A percentile compares a stretch with the other conserved stretches of the same genome.
These are phyloP conservation scores for Paecilomyces fulvus DNA, from an alignment of 2,329 filamentous ascomycete species.

Conservation along the genomic window DNA sequence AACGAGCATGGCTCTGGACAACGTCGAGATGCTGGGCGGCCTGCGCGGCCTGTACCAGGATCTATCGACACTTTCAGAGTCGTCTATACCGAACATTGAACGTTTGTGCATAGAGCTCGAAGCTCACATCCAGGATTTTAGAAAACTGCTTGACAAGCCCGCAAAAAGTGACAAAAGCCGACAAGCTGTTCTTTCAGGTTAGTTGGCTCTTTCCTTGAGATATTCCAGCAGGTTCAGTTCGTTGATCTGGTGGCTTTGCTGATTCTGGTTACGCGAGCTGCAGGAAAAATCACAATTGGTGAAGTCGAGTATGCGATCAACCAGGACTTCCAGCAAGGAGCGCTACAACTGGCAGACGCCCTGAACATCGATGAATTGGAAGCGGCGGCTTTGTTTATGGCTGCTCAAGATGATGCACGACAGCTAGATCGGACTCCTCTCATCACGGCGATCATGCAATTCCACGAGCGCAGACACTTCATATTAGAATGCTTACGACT, in stretches of 20 bases:
- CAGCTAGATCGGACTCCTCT: conserved; percentile 64
- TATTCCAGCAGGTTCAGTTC: neutral
- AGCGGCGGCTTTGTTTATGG: conserved; percentile 67
- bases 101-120: conserved; percentile 60
- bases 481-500: conserved; percentile 77
- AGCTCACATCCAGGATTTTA: conserved; percentile 57
- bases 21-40: conserved; percentile 62
- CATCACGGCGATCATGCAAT: conserved; percentile 74
- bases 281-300: conserved; percentile 67
- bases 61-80: conserved; percentile 66
- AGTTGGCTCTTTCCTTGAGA: conserved; percentile 9
- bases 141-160: conserved; percentile 65
- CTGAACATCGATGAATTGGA: conserved; percentile 84
- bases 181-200: conserved; percentile 60
- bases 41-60: conserved; percentile 81
- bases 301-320: conserved; percentile 73
- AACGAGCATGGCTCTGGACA: conserved; percentile 51
- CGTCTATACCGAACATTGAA: conserved; percentile 60
- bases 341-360: conserved; percentile 74
- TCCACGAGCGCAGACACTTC: conserved; percentile 77
- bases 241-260: neutral
- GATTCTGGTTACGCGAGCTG: conserved; percentile 5
- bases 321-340: conserved; percentile 75
- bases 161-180: conserved; percentile 68
- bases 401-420: conserved; percentile 60